Evolutionary conservation across 2,329 filamentous ascomycete genomes (phyloP), one percentile per base, ranked within the genome.

Genomic region (Aspergillus japonicus): DNA sequence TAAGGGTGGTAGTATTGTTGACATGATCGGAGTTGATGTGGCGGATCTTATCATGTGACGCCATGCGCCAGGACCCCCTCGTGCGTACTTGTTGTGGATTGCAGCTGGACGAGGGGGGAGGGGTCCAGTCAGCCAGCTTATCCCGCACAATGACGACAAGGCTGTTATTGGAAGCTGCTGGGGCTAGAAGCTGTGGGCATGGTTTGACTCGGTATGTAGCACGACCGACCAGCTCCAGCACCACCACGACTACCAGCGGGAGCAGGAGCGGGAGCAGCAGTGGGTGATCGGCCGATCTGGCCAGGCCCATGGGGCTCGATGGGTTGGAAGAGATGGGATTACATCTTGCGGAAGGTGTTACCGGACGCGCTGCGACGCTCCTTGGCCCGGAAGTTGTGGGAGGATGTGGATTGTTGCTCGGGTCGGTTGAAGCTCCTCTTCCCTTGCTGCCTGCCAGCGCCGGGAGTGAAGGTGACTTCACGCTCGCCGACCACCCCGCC

Each of bases 381-480:
- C 64, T 79, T 80, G 7, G 71, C 57, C 47, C 68, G 64, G 64
- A 72, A 71, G 52, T 66, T 65, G 21, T 31, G n/a, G 48, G 35
- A 4, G 52, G 47, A 12, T 26, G 12, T 10, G 21, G 24, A 12
- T 8, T 47, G 39, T 48, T 56, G 65, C 66, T 33, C 61, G 61
- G 50, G 63, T 66, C 39, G 39, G 16, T 19, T 19, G 16, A 44
- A 44, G 14, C 39, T 44, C 39, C 8, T 69, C 7, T 65, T 53
- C 53, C 66, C 68, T 59, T 73, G 76, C 39, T 67, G 75, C 68
- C 81, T 82, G 60, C 73, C 72, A 44, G 39, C 39, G 50, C 78
- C 74, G 0, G 86, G 85, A 54, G 80, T 82, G 73, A 88, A 89
- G 0, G 84, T 85, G 60, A 89, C 81, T 64, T 87, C 82, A 66